These are phyloP conservation scores for Aspergillus sp. DNA, from an alignment of 2,329 filamentous ascomycete species.

Conservation along the genomic window DNA sequence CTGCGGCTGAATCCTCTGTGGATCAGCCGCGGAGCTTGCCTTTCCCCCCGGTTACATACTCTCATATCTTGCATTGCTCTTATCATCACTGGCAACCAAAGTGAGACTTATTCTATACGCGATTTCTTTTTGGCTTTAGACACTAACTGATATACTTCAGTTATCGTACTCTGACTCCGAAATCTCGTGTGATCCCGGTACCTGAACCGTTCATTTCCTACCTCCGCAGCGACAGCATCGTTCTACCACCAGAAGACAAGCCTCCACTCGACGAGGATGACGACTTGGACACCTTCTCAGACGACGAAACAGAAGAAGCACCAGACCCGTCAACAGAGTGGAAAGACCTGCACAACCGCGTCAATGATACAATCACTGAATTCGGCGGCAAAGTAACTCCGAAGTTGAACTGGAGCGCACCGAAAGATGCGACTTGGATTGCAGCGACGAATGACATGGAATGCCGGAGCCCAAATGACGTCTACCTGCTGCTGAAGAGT, in stretches of 20 bases:
- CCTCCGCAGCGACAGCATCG: slow-evolving; percentile 83
- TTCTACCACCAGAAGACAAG: slow-evolving; percentile 53
- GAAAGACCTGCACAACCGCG: slow-evolving; percentile 65
- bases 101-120: slow-evolving; percentile 42
- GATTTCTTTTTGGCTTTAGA: neutral
- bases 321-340: slow-evolving; percentile 49
- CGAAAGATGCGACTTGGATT: slow-evolving; percentile 95
- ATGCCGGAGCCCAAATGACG: slow-evolving; percentile 78
- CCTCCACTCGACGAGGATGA: slow-evolving; percentile 26
- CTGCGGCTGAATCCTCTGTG: slow-evolving; percentile 8
- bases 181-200: slow-evolving; percentile 75
- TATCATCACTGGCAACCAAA: slow-evolving; percentile 81
- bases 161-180: slow-evolving; percentile 73
- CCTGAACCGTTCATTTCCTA: slow-evolving; percentile 70
- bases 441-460: slow-evolving; percentile 79
- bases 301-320: slow-evolving; percentile 51
- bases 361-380: slow-evolving; percentile 68
- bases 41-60: slow-evolving; percentile 75
- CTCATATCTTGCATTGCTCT: slow-evolving; percentile 88
- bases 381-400: slow-evolving; percentile 80
- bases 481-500: slow-evolving; percentile 89
- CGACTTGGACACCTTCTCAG: slow-evolving; percentile 44
- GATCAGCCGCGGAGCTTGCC: slow-evolving; percentile 39
- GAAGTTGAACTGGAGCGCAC: slow-evolving; percentile 95
- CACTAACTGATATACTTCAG: slow-evolving; percentile 32